phyloP scores from a whole-genome alignment of 352 stramenopile species.

The Aphanomyces invadans region DNA sequence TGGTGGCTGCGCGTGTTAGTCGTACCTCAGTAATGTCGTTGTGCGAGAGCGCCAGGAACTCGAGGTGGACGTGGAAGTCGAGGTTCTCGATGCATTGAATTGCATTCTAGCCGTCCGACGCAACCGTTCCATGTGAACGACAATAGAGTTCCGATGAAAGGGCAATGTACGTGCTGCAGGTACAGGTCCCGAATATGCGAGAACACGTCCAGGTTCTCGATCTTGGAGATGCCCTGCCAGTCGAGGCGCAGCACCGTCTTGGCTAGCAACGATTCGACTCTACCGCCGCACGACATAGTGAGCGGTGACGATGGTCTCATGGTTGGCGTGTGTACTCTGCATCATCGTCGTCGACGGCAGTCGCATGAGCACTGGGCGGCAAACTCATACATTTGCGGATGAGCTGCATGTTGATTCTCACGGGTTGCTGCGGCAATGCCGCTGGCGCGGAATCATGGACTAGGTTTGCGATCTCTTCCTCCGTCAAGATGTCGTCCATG shows the following conservation, averaged over 20 bases:
- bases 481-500: not conserved
- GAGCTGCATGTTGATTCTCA: constrained; percentile 51
- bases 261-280: constrained; percentile 31
- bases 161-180: constrained; percentile 42
- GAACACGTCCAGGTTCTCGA: constrained; percentile 72
- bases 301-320: not conserved
- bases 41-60: constrained; percentile 52
- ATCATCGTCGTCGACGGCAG: not conserved
- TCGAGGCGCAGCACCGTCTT: constrained; percentile 59
- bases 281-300: not conserved
- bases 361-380: not conserved
- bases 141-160: not conserved
- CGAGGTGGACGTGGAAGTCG: constrained; percentile 46
- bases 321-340: not conserved
- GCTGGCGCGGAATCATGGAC: not conserved
- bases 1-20: too few relatives aligned
- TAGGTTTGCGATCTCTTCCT: not conserved
- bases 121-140: not conserved
- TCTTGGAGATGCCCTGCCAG: constrained; percentile 58
- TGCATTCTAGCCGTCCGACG: constrained; percentile 31
- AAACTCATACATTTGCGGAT: constrained; percentile 45
- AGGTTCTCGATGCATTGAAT: constrained; percentile 55
- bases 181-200: constrained; percentile 68
- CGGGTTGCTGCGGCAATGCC: not conserved
- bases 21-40: constrained; percentile 56